phyloP scores from a whole-genome alignment of 139 green algal genomes.

The Micractinium conductrix region DNA sequence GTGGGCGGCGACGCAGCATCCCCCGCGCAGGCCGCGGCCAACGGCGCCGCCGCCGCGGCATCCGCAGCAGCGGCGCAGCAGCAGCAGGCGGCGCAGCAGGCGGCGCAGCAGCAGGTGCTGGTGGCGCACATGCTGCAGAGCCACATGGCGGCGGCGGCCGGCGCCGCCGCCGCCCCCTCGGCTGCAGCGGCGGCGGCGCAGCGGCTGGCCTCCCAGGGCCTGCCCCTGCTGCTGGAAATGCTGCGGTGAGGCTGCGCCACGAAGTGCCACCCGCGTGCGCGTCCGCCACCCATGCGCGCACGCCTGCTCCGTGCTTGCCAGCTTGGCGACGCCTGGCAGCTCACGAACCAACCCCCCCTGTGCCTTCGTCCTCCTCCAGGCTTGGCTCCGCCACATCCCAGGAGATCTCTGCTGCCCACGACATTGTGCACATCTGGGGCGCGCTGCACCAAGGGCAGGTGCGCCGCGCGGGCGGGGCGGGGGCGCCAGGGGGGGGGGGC shows the following conservation, averaged over 20 bases:
- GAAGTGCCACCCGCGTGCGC: no score
- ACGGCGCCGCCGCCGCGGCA: neutral
- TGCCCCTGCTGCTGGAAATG: constrained; percentile 25
- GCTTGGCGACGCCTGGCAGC: neutral
- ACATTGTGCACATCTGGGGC: constrained; percentile 36
- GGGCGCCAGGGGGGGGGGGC: neutral
- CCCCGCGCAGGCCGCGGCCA: neutral
- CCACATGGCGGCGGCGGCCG: neutral
- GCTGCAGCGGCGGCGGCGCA: neutral
- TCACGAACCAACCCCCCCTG: neutral
- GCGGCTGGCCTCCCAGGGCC: constrained; percentile 15
- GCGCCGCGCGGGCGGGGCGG: neutral
- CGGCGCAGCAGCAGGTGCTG: neutral
- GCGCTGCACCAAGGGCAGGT: constrained; percentile 19
- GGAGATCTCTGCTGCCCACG: constrained; percentile 8
- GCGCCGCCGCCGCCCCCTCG: neutral
- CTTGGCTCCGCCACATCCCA: neutral
- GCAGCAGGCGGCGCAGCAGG: neutral
- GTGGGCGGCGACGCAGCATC: no score
- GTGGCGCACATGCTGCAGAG: constrained; percentile 5
- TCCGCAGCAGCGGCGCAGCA: neutral
- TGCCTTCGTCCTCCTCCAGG: neutral
- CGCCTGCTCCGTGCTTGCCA: neutral
- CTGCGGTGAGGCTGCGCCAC: no score
- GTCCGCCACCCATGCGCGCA: no score